A percentile compares a stretch with the other conserved stretches of the same genome.
These are phyloP conservation scores for Cyberlindnera euphorbiae DNA, from an alignment of 805 yeast genomes.

Conservation along the genomic window DNA sequence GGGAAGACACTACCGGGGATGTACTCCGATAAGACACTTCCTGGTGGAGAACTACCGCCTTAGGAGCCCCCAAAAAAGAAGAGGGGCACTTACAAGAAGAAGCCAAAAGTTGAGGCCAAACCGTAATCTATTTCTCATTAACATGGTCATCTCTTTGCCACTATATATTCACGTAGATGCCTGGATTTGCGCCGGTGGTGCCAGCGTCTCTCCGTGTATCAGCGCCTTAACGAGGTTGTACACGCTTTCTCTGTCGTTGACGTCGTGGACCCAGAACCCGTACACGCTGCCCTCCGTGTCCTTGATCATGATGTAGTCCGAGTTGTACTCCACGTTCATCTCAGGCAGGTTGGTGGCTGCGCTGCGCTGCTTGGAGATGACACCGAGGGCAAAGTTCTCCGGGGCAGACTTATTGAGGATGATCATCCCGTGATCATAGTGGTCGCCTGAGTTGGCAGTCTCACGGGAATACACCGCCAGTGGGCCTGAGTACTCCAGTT, in stretches of 20 bases:
- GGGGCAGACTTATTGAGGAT: constrained; percentile 65
- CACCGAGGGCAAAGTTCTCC: constrained; percentile 67
- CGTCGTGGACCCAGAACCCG: constrained; percentile 76
- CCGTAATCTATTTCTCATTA: no score
- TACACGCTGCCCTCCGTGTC: constrained; percentile 64
- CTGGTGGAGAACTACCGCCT: constrained; percentile 14
- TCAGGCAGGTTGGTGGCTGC: constrained; percentile 34
- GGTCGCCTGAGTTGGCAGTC: constrained; percentile 23
- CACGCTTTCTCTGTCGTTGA: constrained; percentile 57
- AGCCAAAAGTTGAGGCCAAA: constrained; percentile 15
- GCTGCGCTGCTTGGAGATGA: constrained; percentile 51
- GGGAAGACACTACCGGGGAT: constrained; percentile 23
- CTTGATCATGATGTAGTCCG: constrained; percentile 64
- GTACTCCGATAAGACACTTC: constrained; percentile 22
- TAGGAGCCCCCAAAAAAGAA: constrained; percentile 24
- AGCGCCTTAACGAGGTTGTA: constrained; percentile 38
- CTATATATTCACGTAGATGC: background rate
- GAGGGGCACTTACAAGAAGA: constrained; percentile 27
- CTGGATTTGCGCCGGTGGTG: background rate
- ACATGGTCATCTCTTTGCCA: no score
- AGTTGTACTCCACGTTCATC: constrained; percentile 64
- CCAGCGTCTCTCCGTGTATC: constrained; percentile 7
- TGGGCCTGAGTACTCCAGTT: constrained; percentile 66
- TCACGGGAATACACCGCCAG: constrained; percentile 59
- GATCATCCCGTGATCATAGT: constrained; percentile 62